Conservation (phyloP, 495 filamentous ascomycete genomes). For the Sordaria brevicollis region DNA sequence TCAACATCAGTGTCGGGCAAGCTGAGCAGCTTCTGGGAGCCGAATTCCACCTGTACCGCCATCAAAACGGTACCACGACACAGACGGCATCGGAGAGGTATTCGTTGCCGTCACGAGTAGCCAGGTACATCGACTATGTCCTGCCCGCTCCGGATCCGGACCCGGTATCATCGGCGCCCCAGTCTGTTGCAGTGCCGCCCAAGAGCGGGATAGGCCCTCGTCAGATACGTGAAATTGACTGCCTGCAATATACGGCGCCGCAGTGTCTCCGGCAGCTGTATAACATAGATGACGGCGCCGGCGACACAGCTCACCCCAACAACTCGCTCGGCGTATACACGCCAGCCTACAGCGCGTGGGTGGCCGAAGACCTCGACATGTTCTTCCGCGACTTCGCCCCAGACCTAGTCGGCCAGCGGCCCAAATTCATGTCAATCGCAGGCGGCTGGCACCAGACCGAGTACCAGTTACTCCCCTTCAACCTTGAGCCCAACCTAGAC, state of each 20-base stretch:
- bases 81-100: neutral
- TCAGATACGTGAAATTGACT: neutral
- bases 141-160: neutral
- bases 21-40: neutral
- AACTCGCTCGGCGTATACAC: constrained; percentile 18
- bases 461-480: constrained; percentile 15
- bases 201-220: neutral
- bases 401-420: constrained; percentile 3
- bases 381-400: constrained; percentile 43
- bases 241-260: constrained; percentile 49
- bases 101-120: neutral
- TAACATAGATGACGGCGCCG: constrained; percentile 25
- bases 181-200: constrained; percentile 4
- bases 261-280: constrained; percentile 50
- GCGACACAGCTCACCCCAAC: constrained; percentile 5
- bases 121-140: neutral
- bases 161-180: neutral
- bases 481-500: constrained; percentile 18
- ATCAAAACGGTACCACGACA: neutral
- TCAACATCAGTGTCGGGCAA: neutral
- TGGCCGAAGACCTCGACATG: constrained; percentile 40
- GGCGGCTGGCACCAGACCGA: constrained; percentile 11
- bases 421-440: constrained; percentile 13
- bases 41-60: neutral
- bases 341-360: constrained; percentile 6